A percentile compares a stretch with the other conserved stretches of the same genome.
phyloP scores from a whole-genome alignment of 2,329 filamentous ascomycete genomes.

The Botryotinia globosa region DNA sequence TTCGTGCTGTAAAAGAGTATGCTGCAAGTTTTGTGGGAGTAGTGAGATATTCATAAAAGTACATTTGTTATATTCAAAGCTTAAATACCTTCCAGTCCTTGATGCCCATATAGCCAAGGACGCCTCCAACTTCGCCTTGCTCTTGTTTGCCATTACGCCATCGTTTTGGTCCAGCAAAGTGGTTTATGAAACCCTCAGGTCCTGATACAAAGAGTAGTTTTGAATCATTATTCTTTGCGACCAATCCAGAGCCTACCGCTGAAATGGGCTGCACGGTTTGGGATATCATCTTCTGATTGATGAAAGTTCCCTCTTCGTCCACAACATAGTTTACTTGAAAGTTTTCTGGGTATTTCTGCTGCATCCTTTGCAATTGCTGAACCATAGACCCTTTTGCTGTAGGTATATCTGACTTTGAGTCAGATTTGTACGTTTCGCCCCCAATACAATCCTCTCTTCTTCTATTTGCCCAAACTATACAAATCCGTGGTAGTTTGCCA shows the following conservation, averaged over 20 bases:
- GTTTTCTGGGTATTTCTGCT: slow-evolving; percentile 52
- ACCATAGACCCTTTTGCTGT: slow-evolving; percentile 48
- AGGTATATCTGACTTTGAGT: not conserved
- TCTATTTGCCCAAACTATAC: slow-evolving; percentile 81
- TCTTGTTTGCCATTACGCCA: slow-evolving; percentile 56
- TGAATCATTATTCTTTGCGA: not conserved
- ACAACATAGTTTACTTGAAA: slow-evolving; percentile 73
- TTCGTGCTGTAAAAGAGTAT: not conserved
- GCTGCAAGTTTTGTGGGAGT: too few relatives aligned
- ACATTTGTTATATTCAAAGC: slow-evolving; percentile 29
- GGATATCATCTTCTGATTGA: slow-evolving; percentile 53
- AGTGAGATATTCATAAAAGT: not conserved
- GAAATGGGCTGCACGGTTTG: slow-evolving; percentile 30
- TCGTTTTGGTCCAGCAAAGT: slow-evolving; percentile 13
- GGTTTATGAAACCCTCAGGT: slow-evolving; percentile 16
- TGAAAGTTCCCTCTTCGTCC: slow-evolving; percentile 71
- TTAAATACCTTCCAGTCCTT: slow-evolving; percentile 42
- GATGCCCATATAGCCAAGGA: slow-evolving; percentile 55
- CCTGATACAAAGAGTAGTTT: slow-evolving; percentile 50
- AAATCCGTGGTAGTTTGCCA: slow-evolving; percentile 49
- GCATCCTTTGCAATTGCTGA: slow-evolving; percentile 60
- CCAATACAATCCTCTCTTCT: slow-evolving; percentile 62
- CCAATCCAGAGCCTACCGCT: too few relatives aligned
- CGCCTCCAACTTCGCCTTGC: slow-evolving; percentile 71
- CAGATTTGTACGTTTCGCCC: slow-evolving; percentile 49